Evolutionary conservation across 2,329 filamentous ascomycete genomes (phyloP).

Genomic region (Monosporascus sp.): DNA sequence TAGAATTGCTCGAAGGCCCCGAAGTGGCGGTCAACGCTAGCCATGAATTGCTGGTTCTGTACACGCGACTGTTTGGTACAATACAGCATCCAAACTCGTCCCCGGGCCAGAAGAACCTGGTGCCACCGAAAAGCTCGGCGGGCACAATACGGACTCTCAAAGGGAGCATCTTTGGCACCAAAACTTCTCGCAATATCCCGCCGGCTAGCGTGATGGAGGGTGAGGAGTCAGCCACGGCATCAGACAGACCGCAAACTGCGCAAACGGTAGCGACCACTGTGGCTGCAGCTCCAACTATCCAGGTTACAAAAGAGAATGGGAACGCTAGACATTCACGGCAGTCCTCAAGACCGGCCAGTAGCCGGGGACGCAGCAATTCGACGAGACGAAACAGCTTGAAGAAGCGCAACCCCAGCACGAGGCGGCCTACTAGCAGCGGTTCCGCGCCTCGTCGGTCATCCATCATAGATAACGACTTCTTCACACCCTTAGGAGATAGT

Average conservation of each 20-base stretch:
- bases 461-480: constrained; percentile 44
- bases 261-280: constrained; percentile 41
- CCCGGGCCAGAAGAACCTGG: constrained; percentile 31
- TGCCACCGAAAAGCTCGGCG: constrained; percentile 62
- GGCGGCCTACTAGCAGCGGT: constrained; percentile 38
- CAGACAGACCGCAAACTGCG: constrained; percentile 36
- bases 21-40: constrained; percentile 83
- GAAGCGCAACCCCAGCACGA: constrained; percentile 45
- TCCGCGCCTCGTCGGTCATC: constrained; percentile 33
- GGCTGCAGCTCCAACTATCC: constrained; percentile 63
- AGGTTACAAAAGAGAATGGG: constrained; percentile 64
- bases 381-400: constrained; percentile 46
- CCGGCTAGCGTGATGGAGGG: constrained; percentile 31
- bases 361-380: constrained; percentile 41
- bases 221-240: constrained; percentile 23
- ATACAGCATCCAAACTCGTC: constrained; percentile 34
- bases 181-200: constrained; percentile 26
- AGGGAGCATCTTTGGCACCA: constrained; percentile 72
- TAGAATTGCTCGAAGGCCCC: constrained; percentile 79
- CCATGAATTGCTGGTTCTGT: constrained; percentile 77
- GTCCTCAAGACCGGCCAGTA: constrained; percentile 30
- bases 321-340: constrained; percentile 31
- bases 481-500: constrained; percentile 40
- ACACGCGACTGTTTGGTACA: constrained; percentile 69
- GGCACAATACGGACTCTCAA: constrained; percentile 65